Evolutionary conservation across 2,329 filamentous ascomycete genomes (phyloP).

Genomic region (Helotiales sp.): DNA sequence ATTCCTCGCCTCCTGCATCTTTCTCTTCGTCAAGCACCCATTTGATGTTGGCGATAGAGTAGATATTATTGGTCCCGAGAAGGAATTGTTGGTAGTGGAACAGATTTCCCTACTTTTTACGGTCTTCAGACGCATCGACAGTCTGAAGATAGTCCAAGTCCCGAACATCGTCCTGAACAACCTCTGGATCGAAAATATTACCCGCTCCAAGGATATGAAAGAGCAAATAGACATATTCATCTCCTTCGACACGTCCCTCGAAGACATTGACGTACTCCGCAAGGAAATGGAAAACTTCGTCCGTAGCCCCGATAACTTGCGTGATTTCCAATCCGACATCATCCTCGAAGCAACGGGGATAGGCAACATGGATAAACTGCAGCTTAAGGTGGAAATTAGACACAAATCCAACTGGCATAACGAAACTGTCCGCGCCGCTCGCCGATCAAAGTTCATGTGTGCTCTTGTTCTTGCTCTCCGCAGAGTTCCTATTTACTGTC

Average conservation of each 20-base stretch:
- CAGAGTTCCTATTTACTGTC: constrained; percentile 83
- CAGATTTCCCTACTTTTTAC: constrained; percentile 94
- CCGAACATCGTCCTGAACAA: constrained; percentile 92
- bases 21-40: constrained; percentile 97
- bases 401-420: constrained; percentile 96
- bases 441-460: constrained; percentile 96
- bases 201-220: constrained; percentile 93
- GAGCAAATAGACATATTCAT: constrained; percentile 75
- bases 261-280: constrained; percentile 85
- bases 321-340: constrained; percentile 89
- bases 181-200: constrained; percentile 92
- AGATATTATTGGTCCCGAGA: constrained; percentile 74
- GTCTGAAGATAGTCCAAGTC: constrained; percentile 76
- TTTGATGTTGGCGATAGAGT: constrained; percentile 96
- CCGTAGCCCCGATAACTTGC: constrained; percentile 77
- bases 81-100: constrained; percentile 78
- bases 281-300: constrained; percentile 87
- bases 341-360: constrained; percentile 79
- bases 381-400: constrained; percentile 80
- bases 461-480: constrained; percentile 84
- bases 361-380: constrained; percentile 84
- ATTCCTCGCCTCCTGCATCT: constrained; percentile 95
- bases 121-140: constrained; percentile 83
- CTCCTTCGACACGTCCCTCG: constrained; percentile 84
- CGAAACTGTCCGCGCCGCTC: constrained; percentile 79